phyloP scores from a whole-genome alignment of 805 yeast genomes.

The Pichia pseudocactophila region DNA sequence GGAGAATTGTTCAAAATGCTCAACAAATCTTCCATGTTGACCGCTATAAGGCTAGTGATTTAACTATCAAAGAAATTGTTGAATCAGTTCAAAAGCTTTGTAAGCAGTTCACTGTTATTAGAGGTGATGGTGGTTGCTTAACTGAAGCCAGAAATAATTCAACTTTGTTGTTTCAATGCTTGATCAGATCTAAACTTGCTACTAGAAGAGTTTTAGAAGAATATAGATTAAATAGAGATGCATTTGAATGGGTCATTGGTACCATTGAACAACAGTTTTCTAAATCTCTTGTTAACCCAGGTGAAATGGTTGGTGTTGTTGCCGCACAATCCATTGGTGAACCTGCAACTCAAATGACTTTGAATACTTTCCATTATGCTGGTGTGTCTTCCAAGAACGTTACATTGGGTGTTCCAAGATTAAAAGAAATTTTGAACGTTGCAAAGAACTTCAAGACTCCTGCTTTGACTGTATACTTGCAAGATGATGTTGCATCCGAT shows the following conservation, averaged over 20 bases:
- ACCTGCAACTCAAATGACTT: slow-evolving; percentile 97
- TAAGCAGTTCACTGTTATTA: slow-evolving; percentile 59
- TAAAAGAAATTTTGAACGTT: slow-evolving; percentile 94
- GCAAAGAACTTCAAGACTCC: slow-evolving; percentile 99
- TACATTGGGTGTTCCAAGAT: slow-evolving; percentile 96
- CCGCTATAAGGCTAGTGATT: slow-evolving; percentile 80
- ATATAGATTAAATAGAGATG: slow-evolving; percentile 69
- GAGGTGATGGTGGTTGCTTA: slow-evolving; percentile 69
- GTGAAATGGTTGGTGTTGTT: slow-evolving; percentile 97
- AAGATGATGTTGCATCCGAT: slow-evolving; percentile 71
- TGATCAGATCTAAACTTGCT: slow-evolving; percentile 87
- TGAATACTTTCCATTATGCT: slow-evolving; percentile 92
- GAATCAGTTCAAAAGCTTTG: slow-evolving; percentile 61
- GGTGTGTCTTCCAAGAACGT: slow-evolving; percentile 99
- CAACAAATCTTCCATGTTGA: slow-evolving; percentile 96
- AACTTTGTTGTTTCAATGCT: slow-evolving; percentile 78
- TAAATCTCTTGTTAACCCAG: slow-evolving; percentile 86
- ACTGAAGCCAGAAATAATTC: slow-evolving; percentile 91
- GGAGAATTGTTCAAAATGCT: slow-evolving; percentile 94
- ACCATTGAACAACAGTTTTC: slow-evolving; percentile 91
- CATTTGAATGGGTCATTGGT: slow-evolving; percentile 95
- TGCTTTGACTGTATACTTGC: slow-evolving; percentile 89
- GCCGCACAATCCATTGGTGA: slow-evolving; percentile 98
- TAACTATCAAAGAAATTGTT: slow-evolving; percentile 76
- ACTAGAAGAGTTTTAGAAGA: slow-evolving; percentile 88